A percentile compares a stretch with the other conserved stretches of the same genome.
Evolutionary conservation across 441 rosid genomes (phyloP).

Genomic region (Eutrema salsugineum): DNA sequence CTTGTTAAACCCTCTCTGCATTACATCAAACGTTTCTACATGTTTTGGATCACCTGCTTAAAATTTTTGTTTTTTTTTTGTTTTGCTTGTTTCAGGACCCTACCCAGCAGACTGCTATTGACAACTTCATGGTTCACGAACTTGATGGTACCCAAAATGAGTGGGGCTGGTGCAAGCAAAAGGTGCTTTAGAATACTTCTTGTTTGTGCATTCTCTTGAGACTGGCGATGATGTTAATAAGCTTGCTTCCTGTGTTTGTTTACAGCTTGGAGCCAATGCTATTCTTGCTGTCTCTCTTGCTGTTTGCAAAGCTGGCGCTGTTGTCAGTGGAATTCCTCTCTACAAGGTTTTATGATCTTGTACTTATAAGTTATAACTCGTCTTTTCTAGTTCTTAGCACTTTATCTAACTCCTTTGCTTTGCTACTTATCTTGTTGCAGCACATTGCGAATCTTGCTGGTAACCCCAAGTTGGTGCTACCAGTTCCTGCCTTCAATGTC

Average conservation of each 20-base stretch:
- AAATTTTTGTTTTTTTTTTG: background rate
- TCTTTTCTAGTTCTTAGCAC: background rate
- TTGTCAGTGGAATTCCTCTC: constrained; percentile 64
- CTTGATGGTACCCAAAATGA: constrained; percentile 96
- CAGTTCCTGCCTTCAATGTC: constrained; percentile 95
- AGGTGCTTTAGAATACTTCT: constrained; percentile 19
- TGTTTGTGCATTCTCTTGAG: background rate
- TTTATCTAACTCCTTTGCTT: background rate
- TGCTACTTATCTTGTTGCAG: constrained; percentile 37
- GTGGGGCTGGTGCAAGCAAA: constrained; percentile 99
- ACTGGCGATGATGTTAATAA: background rate
- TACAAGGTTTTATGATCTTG: constrained; percentile 55
- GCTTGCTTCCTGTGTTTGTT: background rate
- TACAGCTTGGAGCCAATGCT: constrained; percentile 94
- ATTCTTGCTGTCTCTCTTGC: constrained; percentile 89
- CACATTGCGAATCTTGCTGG: constrained; percentile 89
- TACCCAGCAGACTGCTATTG: constrained; percentile 74
- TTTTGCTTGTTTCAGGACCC: constrained; percentile 57
- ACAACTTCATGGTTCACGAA: constrained; percentile 84
- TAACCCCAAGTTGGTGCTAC: constrained; percentile 70
- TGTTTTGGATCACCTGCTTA: background rate
- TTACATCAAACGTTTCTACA: background rate
- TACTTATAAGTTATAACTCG: background rate
- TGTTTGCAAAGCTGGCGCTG: constrained; percentile 90
- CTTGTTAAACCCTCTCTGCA: background rate